These are phyloP conservation scores for Populus nigra DNA, from an alignment of 345 rosid genomes.

Conservation along the genomic window DNA sequence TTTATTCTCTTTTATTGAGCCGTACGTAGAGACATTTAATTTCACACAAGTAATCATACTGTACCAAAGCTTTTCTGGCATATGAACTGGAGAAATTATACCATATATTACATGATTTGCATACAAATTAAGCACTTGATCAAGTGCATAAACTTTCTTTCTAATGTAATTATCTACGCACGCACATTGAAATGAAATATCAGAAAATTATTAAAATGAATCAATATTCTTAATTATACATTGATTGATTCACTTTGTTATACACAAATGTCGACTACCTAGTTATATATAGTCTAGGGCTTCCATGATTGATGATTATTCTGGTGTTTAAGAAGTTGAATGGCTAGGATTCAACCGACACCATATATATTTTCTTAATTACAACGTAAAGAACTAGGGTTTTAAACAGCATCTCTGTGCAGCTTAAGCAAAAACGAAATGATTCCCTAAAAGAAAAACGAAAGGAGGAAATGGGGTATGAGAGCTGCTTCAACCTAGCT, in stretches of 20 bases:
- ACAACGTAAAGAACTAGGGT: neutral
- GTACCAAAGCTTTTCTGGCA: no score
- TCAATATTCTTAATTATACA: neutral
- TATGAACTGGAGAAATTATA: neutral
- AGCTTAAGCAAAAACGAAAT: neutral
- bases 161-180: neutral
- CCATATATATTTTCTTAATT: neutral
- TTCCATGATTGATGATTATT: neutral
- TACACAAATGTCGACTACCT: neutral
- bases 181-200: neutral
- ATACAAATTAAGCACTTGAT: neutral
- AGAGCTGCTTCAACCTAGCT: neutral
- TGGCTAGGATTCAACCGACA: neutral
- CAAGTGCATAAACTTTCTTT: neutral
- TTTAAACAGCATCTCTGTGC: neutral
- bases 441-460: neutral
- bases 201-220: neutral
- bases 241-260: neutral
- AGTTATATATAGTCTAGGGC: neutral
- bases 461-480: neutral
- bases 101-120: neutral
- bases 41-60: neutral
- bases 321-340: neutral
- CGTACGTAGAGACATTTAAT: neutral
- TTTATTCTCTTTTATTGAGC: no score